These are phyloP conservation scores for Rhodotorula sphaerocarpa DNA, from an alignment of 768 basidiomycete genomes.

Conservation along the genomic window DNA sequence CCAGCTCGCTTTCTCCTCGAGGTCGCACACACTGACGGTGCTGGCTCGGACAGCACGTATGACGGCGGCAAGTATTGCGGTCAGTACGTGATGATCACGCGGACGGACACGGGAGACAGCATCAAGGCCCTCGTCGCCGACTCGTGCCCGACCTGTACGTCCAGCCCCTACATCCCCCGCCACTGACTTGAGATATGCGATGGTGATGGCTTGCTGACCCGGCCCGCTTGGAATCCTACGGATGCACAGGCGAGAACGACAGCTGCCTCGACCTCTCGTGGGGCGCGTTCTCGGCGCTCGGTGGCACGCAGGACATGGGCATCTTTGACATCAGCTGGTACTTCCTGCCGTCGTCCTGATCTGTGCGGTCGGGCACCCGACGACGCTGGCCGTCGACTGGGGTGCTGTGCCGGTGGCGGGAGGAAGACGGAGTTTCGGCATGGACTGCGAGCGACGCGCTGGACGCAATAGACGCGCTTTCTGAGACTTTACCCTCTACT, in stretches of 20 bases:
- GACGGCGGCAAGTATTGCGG: constrained; percentile 34
- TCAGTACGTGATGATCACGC: constrained; percentile 26
- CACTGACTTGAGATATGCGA: too few species aligned
- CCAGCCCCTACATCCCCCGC: not conserved
- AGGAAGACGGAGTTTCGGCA: too few species aligned
- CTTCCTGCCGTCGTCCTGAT: not conserved
- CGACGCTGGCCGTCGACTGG: too few species aligned
- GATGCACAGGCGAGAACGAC: constrained; percentile 16
- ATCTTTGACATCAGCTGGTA: constrained; percentile 14
- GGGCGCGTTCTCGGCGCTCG: constrained; percentile 26
- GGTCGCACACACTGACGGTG: not conserved
- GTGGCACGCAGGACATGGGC: constrained; percentile 21
- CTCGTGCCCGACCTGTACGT: constrained; percentile 18
- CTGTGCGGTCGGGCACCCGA: too few species aligned
- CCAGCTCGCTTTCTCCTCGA: not conserved
- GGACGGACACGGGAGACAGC: constrained; percentile 21
- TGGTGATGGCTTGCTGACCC: not conserved
- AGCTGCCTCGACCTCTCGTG: constrained; percentile 22
- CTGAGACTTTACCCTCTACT: too few species aligned
- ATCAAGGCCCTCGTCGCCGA: constrained; percentile 30
- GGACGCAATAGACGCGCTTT: too few species aligned
- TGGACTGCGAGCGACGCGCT: too few species aligned
- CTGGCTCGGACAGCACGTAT: not conserved
- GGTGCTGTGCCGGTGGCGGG: too few species aligned
- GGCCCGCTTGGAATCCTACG: not conserved